Evolutionary conservation across 345 rosid species (phyloP).

Genomic region (Aquilaria sinensis): DNA sequence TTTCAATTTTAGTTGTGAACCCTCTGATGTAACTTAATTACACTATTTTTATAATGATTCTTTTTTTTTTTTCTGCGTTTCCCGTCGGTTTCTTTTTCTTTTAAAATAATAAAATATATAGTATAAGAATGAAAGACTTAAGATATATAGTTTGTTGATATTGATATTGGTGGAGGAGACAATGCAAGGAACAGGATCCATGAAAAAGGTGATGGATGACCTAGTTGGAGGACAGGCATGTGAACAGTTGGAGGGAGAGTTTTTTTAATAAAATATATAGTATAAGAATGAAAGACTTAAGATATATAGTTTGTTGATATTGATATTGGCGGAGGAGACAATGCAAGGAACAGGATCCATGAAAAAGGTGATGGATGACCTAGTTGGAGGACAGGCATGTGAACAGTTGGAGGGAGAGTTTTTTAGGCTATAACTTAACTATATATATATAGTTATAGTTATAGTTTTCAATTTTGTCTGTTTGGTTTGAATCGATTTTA

Average conservation of each 20-base stretch:
- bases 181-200: constrained; percentile 19
- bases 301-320: neutral
- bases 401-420: constrained; percentile 12
- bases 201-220: constrained; percentile 12
- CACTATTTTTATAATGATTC: constrained; percentile 19
- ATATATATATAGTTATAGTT: too few relatives aligned
- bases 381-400: constrained; percentile 23
- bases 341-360: constrained; percentile 19
- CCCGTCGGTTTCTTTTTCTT: constrained; percentile 3
- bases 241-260: constrained; percentile 14
- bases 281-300: too few relatives aligned
- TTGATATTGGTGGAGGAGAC: constrained; percentile 18
- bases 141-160: neutral
- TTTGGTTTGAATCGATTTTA: too few relatives aligned
- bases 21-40: constrained; percentile 12
- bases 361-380: constrained; percentile 10
- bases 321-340: constrained; percentile 20
- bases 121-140: too few relatives aligned
- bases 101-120: constrained; percentile 7
- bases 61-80: constrained; percentile 12
- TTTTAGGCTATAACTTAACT: neutral
- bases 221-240: constrained; percentile 21
- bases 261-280: constrained; percentile 5
- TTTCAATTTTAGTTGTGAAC: neutral
- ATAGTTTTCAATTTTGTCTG: too few relatives aligned